A percentile compares a stretch with the other conserved stretches of the same genome.
Evolutionary conservation across 2,329 filamentous ascomycete species (phyloP).

Genomic region (Alternaria ethzedia): DNA sequence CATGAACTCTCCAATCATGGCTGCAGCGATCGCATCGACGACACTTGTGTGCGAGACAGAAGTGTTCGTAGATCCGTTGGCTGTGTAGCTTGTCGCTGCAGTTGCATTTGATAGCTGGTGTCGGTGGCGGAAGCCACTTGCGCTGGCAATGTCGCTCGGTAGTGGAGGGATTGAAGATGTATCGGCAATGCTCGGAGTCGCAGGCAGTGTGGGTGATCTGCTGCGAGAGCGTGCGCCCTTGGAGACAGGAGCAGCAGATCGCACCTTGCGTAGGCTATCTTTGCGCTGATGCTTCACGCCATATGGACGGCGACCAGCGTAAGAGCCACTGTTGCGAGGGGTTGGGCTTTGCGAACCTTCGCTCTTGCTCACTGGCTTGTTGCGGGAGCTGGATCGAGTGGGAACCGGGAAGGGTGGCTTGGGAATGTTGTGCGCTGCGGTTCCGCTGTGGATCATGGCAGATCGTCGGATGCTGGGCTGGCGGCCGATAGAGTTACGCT

Average conservation of each 20-base stretch:
- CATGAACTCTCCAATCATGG: slow-evolving; percentile 99
- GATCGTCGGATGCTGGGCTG: slow-evolving; percentile 73
- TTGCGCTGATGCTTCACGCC: slow-evolving; percentile 55
- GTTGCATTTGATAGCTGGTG: slow-evolving; percentile 69
- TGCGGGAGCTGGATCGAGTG: slow-evolving; percentile 83
- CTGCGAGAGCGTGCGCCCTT: slow-evolving; percentile 53
- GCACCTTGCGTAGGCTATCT: slow-evolving; percentile 76
- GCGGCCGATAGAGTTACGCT: slow-evolving; percentile 37
- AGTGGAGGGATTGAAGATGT: slow-evolving; percentile 76
- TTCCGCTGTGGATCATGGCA: slow-evolving; percentile 80
- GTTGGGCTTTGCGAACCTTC: slow-evolving; percentile 83
- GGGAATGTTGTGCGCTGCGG: slow-evolving; percentile 66
- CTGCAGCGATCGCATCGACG: slow-evolving; percentile 95
- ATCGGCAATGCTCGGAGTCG: slow-evolving; percentile 70
- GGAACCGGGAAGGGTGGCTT: slow-evolving; percentile 91
- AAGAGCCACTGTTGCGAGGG: slow-evolving; percentile 53
- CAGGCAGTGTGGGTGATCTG: slow-evolving; percentile 66
- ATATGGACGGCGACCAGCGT: slow-evolving; percentile 50
- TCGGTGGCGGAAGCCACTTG: slow-evolving; percentile 53
- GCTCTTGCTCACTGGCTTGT: slow-evolving; percentile 70
- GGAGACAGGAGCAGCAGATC: slow-evolving; percentile 79
- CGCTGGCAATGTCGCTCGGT: slow-evolving; percentile 71
- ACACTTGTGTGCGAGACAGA: slow-evolving; percentile 75
- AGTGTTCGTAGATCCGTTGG: slow-evolving; percentile 62
- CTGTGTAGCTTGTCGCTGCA: slow-evolving; percentile 63